Evolutionary conservation across 176 grass and related monocot genomes (phyloP).

Genomic region (Avena atlantica): DNA sequence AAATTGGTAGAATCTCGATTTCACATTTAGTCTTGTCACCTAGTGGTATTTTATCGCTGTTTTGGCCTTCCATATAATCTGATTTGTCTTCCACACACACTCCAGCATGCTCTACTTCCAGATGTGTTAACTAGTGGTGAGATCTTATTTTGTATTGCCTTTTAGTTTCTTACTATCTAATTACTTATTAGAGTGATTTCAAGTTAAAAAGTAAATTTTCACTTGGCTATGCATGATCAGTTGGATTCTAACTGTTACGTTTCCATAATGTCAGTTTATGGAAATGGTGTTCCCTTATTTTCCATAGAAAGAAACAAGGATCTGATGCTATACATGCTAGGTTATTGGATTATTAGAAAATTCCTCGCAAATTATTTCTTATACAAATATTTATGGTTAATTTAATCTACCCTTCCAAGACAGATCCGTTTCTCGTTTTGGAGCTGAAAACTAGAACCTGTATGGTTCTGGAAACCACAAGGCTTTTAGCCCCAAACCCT

Average conservation of each 20-base stretch:
- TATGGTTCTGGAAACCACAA: background rate
- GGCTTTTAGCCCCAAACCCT: background rate
- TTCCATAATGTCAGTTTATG: background rate
- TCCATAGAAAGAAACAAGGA: background rate
- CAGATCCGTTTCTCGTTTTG: background rate
- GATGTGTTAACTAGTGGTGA: background rate
- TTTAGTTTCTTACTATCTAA: background rate
- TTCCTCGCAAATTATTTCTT: too few relatives aligned
- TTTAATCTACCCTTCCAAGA: background rate
- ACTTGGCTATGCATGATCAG: background rate
- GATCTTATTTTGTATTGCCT: background rate
- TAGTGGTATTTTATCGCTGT: background rate
- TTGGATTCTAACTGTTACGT: slow-evolving; percentile 22
- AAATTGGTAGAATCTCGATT: background rate
- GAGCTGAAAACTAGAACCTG: background rate
- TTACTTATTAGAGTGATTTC: background rate
- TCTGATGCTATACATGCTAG: background rate
- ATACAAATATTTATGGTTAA: background rate
- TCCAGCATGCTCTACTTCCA: background rate
- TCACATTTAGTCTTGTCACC: background rate
- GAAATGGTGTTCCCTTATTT: background rate
- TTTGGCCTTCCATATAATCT: background rate
- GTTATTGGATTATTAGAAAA: background rate
- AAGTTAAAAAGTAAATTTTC: background rate
- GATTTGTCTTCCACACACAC: slow-evolving; percentile 1